Percentiles rank a stretch among this genome's conserved stretches.
Conservation (phyloP, 1,284 basidiomycete species). For the Stereum hirsutum region DNA sequence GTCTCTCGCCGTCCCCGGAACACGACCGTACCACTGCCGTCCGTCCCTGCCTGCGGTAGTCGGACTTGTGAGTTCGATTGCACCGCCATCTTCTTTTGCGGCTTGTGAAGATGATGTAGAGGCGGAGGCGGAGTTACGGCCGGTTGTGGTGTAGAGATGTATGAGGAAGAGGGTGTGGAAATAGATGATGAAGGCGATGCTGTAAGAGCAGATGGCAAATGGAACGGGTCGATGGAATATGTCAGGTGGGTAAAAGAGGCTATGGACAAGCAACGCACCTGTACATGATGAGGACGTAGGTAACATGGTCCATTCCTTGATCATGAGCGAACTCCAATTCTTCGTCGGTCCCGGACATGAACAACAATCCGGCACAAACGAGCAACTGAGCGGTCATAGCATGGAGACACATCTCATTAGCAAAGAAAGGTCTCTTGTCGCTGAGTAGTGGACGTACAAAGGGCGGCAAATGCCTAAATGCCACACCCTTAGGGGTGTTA, state of each 20-base stretch:
- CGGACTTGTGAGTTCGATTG: slow-evolving; percentile 22
- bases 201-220: slow-evolving; percentile 16
- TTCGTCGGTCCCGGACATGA: slow-evolving; percentile 91
- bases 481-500: slow-evolving; percentile 34
- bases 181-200: slow-evolving; percentile 47
- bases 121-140: slow-evolving; percentile 39
- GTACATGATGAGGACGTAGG: slow-evolving; percentile 79
- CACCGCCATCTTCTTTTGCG: slow-evolving; percentile 11
- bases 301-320: slow-evolving; percentile 80
- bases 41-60: slow-evolving; percentile 18
- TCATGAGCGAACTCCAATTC: slow-evolving; percentile 65
- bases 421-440: background rate
- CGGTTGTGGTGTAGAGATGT: slow-evolving; percentile 49
- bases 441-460: slow-evolving; percentile 49
- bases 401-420: slow-evolving; percentile 1
- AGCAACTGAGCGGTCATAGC: slow-evolving; percentile 40
- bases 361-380: slow-evolving; percentile 63
- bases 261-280: slow-evolving; percentile 34
- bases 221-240: background rate
- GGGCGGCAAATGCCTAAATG: slow-evolving; percentile 81
- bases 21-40: slow-evolving; percentile 8
- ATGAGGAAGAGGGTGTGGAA: slow-evolving; percentile 55
- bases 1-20: background rate
- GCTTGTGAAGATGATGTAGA: too few species aligned
- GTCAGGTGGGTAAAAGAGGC: background rate